Evolutionary conservation across 306 rosid species (phyloP), one percentile per base, ranked within the genome.

Genomic region (Lathyrus aphaca): DNA sequence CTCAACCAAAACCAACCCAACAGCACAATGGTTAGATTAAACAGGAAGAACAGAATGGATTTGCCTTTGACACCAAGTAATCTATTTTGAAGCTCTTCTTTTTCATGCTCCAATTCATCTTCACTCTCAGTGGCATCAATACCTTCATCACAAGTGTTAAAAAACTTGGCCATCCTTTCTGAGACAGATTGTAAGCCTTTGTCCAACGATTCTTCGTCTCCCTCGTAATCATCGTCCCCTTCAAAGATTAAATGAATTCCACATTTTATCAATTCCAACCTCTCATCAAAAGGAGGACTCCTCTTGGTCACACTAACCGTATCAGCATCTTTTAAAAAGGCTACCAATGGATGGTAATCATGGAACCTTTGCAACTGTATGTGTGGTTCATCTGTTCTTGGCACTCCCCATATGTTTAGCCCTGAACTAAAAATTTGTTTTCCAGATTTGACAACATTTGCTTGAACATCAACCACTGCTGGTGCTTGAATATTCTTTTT

Each of bases 201-300:
- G 30, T 63, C 76, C 49, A 74, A 18, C 7, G 66, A 73, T 39
- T 82, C 79, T 81, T 84, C 89, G 0, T 69, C 77, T 77, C 87
- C 94, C 11, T 73, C 88, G 64, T 87, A 87, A 37, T 86, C 89
- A 69, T 90, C 91, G 19, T 84, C 91, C 46, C 82, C 91, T 79
- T 90, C 94, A 71, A 63, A 77, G 11, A 77, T 64, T 39, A 81
- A 63, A 73, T 79, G 73, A 57, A 80, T 14, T 54, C 91, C 96
- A 64, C 79, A 55, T 39, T 73, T 54, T 66, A 69, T 83, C 77
- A 89, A 67, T 76, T 85, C 83, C 46, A 89, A 59, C 5, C 91
- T 79, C 30, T 62, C 1, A 74, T 72, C 79, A 18, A 3, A 4
- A 12, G 91, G 86, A 11, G 85, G 79, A 38, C 53, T 71, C 58